Base-by-base conservation (phyloP, 2,329 filamentous ascomycete species). In the Exophiala calicioides region DNA sequence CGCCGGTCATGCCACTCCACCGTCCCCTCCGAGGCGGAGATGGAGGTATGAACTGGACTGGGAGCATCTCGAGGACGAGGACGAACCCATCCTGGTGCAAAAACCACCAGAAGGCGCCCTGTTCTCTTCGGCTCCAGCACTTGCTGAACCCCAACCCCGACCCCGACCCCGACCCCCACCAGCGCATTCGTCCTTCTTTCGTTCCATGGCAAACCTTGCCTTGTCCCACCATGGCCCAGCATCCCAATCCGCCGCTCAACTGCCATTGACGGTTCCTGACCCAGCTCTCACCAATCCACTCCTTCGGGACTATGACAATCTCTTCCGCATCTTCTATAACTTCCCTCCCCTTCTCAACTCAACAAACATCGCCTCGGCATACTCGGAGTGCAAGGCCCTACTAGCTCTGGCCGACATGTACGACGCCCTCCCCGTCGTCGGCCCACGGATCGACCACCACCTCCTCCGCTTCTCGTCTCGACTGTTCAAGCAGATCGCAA, bases 281-380 rank as follows among this genome's bases (percentile, higher is more conserved):
- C 76, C 80, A 35, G 81, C 88, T 43, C 74, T 74, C 13, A 69
- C 74, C 32, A 77, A 88, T 60, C 88, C 94, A 55, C 78, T 90
- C 16, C 77, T 96, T 35, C 87, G 88, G 58, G 88, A 96, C 70
- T 96, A 97, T 68, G 90, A 95, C 65, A 96, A 96, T 65, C 78
- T 97, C 16, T 94, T 97, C 66, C 87, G 90, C 60, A 86, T 93
- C 53, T 95, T 96, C 74, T 97, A 97, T 76, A 95, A 96, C 67
- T 88, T 94, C 65, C 74, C 89, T 0, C 91, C 91, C 0, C 64
- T 82, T 0, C 78, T 97, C 23, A 90, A 95, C 68, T 79, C 81
- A 19, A 78, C 93, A 65, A 95, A 93, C 65, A 95, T 97, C 55
- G 89, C 90, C 43, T 86, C 90, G 52, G 90, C 90, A 18, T 96